Conservation (phyloP, 1,139 yeast species). For the Pichia sp. region DNA sequence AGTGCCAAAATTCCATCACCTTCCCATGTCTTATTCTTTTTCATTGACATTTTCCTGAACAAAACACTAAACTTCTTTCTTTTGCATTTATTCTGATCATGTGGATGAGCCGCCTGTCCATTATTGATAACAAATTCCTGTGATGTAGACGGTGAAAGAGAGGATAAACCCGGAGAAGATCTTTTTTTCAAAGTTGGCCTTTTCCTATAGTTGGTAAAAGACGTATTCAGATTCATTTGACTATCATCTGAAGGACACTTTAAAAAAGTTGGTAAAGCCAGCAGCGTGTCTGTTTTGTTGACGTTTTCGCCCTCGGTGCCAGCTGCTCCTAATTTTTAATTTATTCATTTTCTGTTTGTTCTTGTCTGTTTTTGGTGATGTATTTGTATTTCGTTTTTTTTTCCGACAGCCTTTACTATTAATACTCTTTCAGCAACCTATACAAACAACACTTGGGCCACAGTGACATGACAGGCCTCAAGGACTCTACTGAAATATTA, state of each 20-base stretch:
- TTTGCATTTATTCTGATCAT: background rate
- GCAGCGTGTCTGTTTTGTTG: background rate
- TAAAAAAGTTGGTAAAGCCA: background rate
- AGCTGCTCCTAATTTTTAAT: too few species aligned
- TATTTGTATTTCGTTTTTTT: background rate
- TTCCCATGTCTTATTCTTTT: constrained; percentile 91
- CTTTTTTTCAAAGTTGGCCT: background rate
- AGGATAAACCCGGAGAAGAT: background rate
- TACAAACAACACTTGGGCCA: background rate
- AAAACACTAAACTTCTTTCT: constrained; percentile 36
- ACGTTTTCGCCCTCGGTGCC: background rate
- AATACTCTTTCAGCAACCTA: background rate
- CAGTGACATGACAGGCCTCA: background rate
- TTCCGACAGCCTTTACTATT: background rate
- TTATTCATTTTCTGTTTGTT: background rate
- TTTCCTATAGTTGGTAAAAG: constrained; percentile 5
- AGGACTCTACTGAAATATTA: background rate
- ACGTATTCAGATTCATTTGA: constrained; percentile 10
- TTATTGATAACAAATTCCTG: background rate
- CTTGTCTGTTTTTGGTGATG: background rate
- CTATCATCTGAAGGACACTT: too few species aligned
- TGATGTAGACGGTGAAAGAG: background rate
- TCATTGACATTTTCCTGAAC: constrained; percentile 65
- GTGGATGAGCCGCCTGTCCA: background rate
- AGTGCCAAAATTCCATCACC: constrained; percentile 68